Evolutionary conservation across 2,329 filamentous ascomycete genomes (phyloP).

Genomic region (Keithomyces neogunnii): DNA sequence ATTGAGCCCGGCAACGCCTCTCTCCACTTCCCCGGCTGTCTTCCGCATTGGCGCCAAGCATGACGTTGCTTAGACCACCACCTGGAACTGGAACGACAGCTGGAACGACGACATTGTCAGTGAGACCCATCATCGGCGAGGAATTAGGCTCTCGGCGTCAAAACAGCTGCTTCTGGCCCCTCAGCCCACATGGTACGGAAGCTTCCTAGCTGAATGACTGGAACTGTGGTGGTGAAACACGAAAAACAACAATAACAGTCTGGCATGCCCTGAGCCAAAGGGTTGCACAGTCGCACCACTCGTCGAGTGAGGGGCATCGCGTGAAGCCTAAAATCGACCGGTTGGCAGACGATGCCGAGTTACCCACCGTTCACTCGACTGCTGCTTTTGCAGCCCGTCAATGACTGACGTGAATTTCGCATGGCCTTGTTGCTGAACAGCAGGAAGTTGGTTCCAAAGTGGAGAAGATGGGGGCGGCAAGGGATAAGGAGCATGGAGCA

Average conservation of each 20-base stretch:
- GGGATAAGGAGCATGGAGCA: not conserved
- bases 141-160: not conserved
- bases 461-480: not conserved
- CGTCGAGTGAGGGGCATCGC: not conserved
- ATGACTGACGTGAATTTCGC: too few relatives aligned
- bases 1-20: not conserved
- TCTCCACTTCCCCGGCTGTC: not conserved
- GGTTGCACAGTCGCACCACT: not conserved
- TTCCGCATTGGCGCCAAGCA: not conserved
- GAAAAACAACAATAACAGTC: too few relatives aligned
- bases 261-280: not conserved
- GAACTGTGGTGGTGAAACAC: not conserved
- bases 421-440: not conserved
- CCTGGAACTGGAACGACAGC: not conserved
- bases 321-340: not conserved
- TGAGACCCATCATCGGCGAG: too few relatives aligned
- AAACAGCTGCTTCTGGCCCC: not conserved
- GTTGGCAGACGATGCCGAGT: not conserved
- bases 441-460: not conserved
- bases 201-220: too few relatives aligned
- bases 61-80: not conserved
- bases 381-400: not conserved
- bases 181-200: not conserved
- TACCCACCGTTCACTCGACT: not conserved
- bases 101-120: not conserved